Evolutionary conservation across 352 stramenopile genomes (phyloP).

Genomic region (Pythium vanterpoolii): DNA sequence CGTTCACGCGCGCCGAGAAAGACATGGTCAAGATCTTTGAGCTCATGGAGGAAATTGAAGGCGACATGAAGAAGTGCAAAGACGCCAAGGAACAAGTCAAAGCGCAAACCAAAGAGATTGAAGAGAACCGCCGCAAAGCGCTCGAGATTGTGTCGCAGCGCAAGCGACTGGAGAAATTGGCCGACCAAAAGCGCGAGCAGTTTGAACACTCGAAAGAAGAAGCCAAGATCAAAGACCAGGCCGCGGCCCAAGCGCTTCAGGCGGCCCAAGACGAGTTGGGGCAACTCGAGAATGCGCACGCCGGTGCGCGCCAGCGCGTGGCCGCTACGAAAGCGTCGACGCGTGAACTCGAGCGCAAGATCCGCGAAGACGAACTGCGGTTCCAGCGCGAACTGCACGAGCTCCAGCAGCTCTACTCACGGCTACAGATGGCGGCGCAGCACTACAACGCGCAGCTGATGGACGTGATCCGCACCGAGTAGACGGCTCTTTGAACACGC

Average conservation of each 20-base stretch:
- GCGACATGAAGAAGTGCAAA: slow-evolving; percentile 64
- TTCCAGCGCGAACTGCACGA: slow-evolving; percentile 66
- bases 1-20: slow-evolving; percentile 65
- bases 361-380: slow-evolving; percentile 57
- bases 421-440: slow-evolving; percentile 53
- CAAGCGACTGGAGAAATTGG: slow-evolving; percentile 66
- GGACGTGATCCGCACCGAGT: slow-evolving; percentile 34
- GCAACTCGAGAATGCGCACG: slow-evolving; percentile 48
- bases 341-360: slow-evolving; percentile 63
- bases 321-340: slow-evolving; percentile 39
- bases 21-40: slow-evolving; percentile 61
- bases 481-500: neutral
- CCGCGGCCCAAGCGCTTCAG: slow-evolving; percentile 49
- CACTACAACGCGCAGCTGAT: slow-evolving; percentile 71
- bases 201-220: slow-evolving; percentile 69
- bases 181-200: slow-evolving; percentile 68
- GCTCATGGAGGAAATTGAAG: slow-evolving; percentile 60
- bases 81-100: slow-evolving; percentile 75
- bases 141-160: slow-evolving; percentile 58
- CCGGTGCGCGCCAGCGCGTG: slow-evolving; percentile 53
- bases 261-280: slow-evolving; percentile 49
- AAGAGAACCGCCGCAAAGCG: slow-evolving; percentile 41
- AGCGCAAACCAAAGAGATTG: slow-evolving; percentile 43
- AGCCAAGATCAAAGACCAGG: slow-evolving; percentile 54
- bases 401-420: slow-evolving; percentile 68